These are phyloP conservation scores for Chaetomiaceae sp. DNA, from an alignment of 2,329 filamentous ascomycete genomes.

Conservation along the genomic window DNA sequence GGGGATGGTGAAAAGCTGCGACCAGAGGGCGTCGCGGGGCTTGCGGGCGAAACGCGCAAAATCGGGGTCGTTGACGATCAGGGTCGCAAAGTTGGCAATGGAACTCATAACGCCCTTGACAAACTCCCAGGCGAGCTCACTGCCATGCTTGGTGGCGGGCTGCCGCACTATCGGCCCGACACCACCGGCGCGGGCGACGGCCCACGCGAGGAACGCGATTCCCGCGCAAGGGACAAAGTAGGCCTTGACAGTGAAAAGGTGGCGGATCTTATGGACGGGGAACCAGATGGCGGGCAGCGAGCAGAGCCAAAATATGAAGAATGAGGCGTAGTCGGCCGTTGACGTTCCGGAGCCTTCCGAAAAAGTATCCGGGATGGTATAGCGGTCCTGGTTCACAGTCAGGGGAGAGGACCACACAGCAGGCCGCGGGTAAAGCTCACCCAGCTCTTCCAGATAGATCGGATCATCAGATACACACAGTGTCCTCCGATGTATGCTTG, in stretches of 20 bases:
- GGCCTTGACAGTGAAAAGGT: conserved; percentile 87
- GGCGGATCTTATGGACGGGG: conserved; percentile 80
- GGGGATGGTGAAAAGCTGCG: conserved; percentile 73
- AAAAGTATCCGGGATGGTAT: conserved; percentile 64
- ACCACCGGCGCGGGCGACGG: conserved; percentile 74
- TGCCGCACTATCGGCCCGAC: conserved; percentile 78
- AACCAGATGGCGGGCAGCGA: conserved; percentile 85
- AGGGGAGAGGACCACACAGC: neutral
- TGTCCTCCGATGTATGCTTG: conserved; percentile 80
- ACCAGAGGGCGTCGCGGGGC: conserved; percentile 72
- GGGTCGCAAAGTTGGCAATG: conserved; percentile 84
- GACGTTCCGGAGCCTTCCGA: conserved; percentile 61
- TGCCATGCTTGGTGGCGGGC: conserved; percentile 58
- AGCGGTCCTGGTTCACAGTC: conserved; percentile 36
- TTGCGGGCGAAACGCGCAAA: conserved; percentile 79
- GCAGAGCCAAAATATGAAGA: conserved; percentile 80
- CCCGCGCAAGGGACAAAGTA: conserved; percentile 80
- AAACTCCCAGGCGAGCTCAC: conserved; percentile 72
- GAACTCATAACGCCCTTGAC: conserved; percentile 83
- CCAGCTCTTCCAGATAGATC: conserved; percentile 73
- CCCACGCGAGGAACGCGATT: conserved; percentile 83
- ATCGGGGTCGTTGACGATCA: conserved; percentile 79
- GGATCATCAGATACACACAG: conserved; percentile 86
- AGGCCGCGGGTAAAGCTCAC: conserved; percentile 32
- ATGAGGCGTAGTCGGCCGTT: conserved; percentile 72